Percentiles rank a stretch among this genome's conserved stretches.
These are phyloP conservation scores for Hypoxylon lienhwacheense DNA, from an alignment of 495 filamentous ascomycete genomes.

Conservation along the genomic window DNA sequence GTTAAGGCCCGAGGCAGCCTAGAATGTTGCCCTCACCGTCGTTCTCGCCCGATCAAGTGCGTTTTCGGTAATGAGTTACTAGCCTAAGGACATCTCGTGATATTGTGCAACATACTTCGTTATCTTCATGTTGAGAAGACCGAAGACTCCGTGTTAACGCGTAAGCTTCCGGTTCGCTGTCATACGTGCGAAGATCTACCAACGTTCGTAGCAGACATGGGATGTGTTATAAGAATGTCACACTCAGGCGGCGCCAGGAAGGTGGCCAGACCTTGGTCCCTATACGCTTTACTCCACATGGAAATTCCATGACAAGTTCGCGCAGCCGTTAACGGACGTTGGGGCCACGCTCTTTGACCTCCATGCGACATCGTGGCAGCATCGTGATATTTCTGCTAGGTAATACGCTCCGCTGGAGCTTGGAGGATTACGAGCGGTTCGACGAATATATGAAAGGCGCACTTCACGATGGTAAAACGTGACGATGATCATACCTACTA, in stretches of 20 bases:
- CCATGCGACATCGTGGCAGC: constrained; percentile 31
- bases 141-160: constrained; percentile 25
- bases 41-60: constrained; percentile 28
- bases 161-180: constrained; percentile 37
- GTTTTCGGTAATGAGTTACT: constrained; percentile 31
- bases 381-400: constrained; percentile 32
- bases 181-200: constrained; percentile 21
- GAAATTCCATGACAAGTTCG: constrained; percentile 35
- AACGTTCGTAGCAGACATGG: constrained; percentile 23
- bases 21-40: constrained; percentile 29
- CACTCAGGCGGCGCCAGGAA: constrained; percentile 25
- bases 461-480: constrained; percentile 4
- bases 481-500: constrained; percentile 9
- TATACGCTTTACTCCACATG: constrained; percentile 36
- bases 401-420: constrained; percentile 26
- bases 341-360: constrained; percentile 18
- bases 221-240: constrained; percentile 18
- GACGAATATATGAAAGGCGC: constrained; percentile 29
- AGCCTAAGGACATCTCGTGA: constrained; percentile 32
- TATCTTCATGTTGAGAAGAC: constrained; percentile 25
- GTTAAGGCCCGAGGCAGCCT: constrained; percentile 11
- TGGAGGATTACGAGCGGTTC: constrained; percentile 3
- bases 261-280: constrained; percentile 23
- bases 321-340: constrained; percentile 38
- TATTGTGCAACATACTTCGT: constrained; percentile 30